A percentile compares a stretch with the other conserved stretches of the same genome.
Evolutionary conservation across 208 protist species (phyloP).

Genomic region (Leishmania braziliensis): DNA sequence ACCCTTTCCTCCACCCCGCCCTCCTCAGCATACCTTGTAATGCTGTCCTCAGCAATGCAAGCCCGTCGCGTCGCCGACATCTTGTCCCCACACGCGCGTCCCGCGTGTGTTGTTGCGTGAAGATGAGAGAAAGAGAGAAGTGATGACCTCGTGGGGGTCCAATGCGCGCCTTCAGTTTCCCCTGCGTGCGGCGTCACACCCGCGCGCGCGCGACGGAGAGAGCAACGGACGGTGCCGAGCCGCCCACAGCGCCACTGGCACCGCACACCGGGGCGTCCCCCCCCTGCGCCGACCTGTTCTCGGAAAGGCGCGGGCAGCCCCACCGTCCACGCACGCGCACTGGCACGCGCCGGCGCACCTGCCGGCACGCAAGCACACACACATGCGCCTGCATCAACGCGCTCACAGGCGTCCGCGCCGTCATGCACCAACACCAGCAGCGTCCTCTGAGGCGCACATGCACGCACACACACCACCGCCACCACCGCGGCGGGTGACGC

Average conservation of each 20-base stretch:
- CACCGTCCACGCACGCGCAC: conserved; percentile 21
- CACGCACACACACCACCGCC: conserved; percentile 21
- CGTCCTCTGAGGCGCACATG: neutral
- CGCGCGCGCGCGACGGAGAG: conserved; percentile 13
- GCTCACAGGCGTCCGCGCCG: conserved; percentile 7
- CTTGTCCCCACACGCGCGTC: neutral
- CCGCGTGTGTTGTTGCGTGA: neutral
- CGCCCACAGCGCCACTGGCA: conserved; percentile 29
- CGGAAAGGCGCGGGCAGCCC: conserved; percentile 18
- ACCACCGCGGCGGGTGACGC: conserved; percentile 23
- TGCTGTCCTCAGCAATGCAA: neutral
- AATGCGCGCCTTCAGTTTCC: conserved; percentile 9
- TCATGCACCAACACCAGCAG: conserved; percentile 10
- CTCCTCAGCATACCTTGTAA: neutral
- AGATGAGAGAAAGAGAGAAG: conserved; percentile 15
- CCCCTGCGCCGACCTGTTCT: conserved; percentile 10
- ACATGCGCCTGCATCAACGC: conserved; percentile 5
- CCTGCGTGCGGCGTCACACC: conserved; percentile 26
- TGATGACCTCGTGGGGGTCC: conserved; percentile 29
- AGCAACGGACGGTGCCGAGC: conserved; percentile 28
- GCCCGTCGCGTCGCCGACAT: conserved; percentile 1
- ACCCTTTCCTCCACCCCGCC: neutral
- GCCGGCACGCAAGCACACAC: conserved; percentile 7
- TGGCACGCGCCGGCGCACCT: conserved; percentile 10
- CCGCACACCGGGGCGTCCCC: conserved; percentile 12